Conservation (phyloP, 805 yeast genomes). For the Candida yuanshanica region DNA sequence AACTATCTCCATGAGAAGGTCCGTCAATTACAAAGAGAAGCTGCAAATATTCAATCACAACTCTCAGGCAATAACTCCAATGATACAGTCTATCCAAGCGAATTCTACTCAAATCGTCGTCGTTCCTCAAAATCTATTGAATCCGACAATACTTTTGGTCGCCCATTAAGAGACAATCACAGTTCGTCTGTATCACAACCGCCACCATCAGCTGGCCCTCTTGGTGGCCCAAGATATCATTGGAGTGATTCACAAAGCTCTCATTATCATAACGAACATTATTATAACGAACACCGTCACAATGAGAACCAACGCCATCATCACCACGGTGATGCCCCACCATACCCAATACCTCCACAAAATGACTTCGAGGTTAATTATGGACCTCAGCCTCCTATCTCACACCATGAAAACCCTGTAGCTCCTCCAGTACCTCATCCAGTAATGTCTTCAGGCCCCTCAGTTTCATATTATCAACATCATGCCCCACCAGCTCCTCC, state of each 20-base stretch:
- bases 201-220: conserved; percentile 4
- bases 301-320: conserved; percentile 9
- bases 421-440: too few species aligned
- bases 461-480: too few species aligned
- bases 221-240: conserved; percentile 2
- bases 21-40: conserved; percentile 18
- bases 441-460: too few species aligned
- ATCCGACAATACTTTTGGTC: neutral
- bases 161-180: neutral
- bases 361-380: too few species aligned
- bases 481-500: neutral
- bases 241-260: conserved; percentile 1
- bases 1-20: conserved; percentile 17
- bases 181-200: neutral
- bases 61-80: conserved; percentile 2
- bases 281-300: neutral
- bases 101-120: neutral
- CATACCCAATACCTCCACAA: neutral
- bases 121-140: neutral
- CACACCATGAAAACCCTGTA: too few species aligned
- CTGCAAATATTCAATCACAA: conserved; percentile 20
- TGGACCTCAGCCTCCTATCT: too few species aligned
- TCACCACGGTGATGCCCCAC: neutral
- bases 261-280: neutral
- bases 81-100: neutral